Evolutionary conservation across 2,329 filamentous ascomycete species (phyloP), one percentile per base, ranked within the genome.

Genomic region (Cladosporium halotolerans): DNA sequence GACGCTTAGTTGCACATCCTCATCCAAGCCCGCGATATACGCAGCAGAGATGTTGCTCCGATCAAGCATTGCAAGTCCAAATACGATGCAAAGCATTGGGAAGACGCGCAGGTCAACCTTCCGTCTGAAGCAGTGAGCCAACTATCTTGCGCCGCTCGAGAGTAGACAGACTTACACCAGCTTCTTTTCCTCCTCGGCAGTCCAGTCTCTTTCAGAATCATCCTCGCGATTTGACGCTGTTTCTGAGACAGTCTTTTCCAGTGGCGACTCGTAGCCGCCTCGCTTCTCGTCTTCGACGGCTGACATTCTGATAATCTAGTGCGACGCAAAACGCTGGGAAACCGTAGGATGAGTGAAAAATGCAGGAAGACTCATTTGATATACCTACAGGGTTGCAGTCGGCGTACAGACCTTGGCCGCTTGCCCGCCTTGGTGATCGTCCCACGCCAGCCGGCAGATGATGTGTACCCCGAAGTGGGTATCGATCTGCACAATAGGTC

Each of bases 41-140:
- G 86, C 87, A 18, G 81, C 75, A 11, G 81, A 81, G 64, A 90
- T 72, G 67, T 92, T 92, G 2, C 84, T 88, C 36, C 88, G 77
- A 65, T 92, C 88, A 81, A 92, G 88, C 55, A 92, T 72, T 59
- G 81, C 85, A 61, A 88, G 76, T 64, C 85, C 58, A 41, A 68
- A 68, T 14, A 68, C 61, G 14, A 67, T 55, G 47, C 66, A 67
- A 14, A 69, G 57, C 62, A 69, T 69, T 3, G 66, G 66, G 23
- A 68, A 65, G 4, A 68, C 62, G 9, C 61, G 60, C 43, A 55
- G 60, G 44, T 69, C 66, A 11, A 64, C 62, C 57, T 67, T 68
- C 18, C 59, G 58, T 11, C 62, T 66, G 40, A 10, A 28, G 23
- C 23, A 28, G 23, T 28, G 4, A 28, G 23, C 7, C 7, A 5